phyloP scores from a whole-genome alignment of 495 filamentous ascomycete genomes.

The Penicillium riverlandense region DNA sequence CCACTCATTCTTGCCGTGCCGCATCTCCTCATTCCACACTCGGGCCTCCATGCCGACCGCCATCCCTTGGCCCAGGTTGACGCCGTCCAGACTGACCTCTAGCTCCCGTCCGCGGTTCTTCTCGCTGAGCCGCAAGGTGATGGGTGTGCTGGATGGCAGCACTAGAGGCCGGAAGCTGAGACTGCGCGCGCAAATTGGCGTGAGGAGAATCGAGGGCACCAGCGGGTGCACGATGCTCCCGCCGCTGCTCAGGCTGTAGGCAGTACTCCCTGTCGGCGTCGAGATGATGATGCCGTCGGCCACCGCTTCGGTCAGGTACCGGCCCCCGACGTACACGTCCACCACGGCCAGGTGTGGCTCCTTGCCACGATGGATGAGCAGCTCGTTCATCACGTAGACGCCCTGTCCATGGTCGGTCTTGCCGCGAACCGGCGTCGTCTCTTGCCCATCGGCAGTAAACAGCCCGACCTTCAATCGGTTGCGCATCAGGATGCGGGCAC shows the following conservation, averaged over 20 bases:
- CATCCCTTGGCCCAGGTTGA: conserved; percentile 61
- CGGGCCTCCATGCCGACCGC: conserved; percentile 79
- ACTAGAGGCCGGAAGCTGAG: conserved; percentile 89
- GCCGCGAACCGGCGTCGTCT: conserved; percentile 30
- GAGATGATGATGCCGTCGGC: conserved; percentile 92
- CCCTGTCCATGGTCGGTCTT: conserved; percentile 33
- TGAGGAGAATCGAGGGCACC: conserved; percentile 79
- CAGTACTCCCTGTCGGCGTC: conserved; percentile 90
- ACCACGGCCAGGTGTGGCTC: conserved; percentile 87
- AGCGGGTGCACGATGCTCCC: conserved; percentile 94
- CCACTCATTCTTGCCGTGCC: conserved; percentile 58
- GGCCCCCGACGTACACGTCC: conserved; percentile 75
- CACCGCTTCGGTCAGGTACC: conserved; percentile 85
- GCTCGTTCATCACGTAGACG: conserved; percentile 89
- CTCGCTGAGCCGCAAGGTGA: conserved; percentile 73
- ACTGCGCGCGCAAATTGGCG: conserved; percentile 88
- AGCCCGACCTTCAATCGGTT: conserved; percentile 80
- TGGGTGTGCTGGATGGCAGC: conserved; percentile 75
- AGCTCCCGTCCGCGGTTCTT: conserved; percentile 78
- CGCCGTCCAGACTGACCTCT: conserved; percentile 85
- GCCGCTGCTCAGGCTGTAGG: conserved; percentile 85
- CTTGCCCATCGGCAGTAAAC: conserved; percentile 54
- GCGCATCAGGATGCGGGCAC: conserved; percentile 73
- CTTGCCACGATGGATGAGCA: conserved; percentile 84
- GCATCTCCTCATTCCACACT: conserved; percentile 73